A percentile compares a stretch with the other conserved stretches of the same genome.
phyloP scores from a whole-genome alignment of 805 yeast genomes.

The Barnettozyma californica region DNA sequence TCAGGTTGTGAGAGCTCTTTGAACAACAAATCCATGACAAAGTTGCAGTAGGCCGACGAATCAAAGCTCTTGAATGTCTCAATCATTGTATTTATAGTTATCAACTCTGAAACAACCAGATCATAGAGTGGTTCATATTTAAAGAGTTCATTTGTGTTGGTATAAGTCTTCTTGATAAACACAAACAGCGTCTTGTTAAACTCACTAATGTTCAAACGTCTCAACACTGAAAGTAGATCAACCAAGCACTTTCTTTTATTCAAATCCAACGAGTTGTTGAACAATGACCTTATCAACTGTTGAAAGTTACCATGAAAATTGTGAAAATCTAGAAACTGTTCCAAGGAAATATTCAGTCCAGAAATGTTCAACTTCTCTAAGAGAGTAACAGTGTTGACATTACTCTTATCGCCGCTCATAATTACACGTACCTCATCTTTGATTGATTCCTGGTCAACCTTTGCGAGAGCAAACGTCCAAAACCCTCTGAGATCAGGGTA shows the following conservation, averaged over 20 bases:
- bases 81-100: slow-evolving; percentile 29
- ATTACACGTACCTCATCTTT: slow-evolving; percentile 7
- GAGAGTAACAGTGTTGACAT: neutral
- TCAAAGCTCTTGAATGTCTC: slow-evolving; percentile 27
- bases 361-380: slow-evolving; percentile 1
- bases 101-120: slow-evolving; percentile 33
- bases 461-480: slow-evolving; percentile 1
- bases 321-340: slow-evolving; percentile 10
- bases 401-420: slow-evolving; percentile 1
- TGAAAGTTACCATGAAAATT: slow-evolving; percentile 21
- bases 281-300: slow-evolving; percentile 16
- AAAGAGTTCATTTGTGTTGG: slow-evolving; percentile 27
- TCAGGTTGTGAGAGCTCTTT: slow-evolving; percentile 15
- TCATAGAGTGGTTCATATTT: slow-evolving; percentile 33
- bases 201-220: slow-evolving; percentile 21
- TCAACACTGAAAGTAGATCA: slow-evolving; percentile 20
- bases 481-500: slow-evolving; percentile 8
- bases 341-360: slow-evolving; percentile 8
- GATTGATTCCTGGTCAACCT: slow-evolving; percentile 1
- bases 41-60: slow-evolving; percentile 14
- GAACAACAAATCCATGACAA: slow-evolving; percentile 21
- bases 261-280: slow-evolving; percentile 11
- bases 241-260: slow-evolving; percentile 8
- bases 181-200: slow-evolving; percentile 22
- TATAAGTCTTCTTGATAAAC: slow-evolving; percentile 25